Conservation (phyloP, 2,329 filamentous ascomycete species). For the Colletotrichum sp. region DNA sequence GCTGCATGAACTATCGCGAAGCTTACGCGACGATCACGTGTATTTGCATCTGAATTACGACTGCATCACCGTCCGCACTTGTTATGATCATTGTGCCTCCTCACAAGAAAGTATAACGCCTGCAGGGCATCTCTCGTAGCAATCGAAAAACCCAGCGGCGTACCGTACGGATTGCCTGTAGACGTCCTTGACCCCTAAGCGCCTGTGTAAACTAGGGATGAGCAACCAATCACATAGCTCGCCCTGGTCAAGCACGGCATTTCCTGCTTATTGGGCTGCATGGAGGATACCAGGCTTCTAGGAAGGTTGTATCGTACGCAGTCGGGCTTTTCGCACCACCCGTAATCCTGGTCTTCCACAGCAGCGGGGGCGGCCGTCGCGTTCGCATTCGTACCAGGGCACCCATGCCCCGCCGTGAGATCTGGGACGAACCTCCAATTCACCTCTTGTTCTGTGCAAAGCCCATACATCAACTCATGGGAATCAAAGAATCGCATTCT, state of each 20-base stretch:
- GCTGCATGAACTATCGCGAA: no score
- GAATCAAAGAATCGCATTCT: neutral
- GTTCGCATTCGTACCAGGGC: neutral
- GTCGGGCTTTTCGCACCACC: rapidly evolving
- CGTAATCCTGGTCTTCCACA: neutral
- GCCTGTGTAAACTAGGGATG: neutral
- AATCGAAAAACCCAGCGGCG: no score
- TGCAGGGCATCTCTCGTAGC: no score
- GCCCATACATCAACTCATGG: neutral
- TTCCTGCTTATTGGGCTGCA: neutral
- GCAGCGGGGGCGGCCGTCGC: neutral
- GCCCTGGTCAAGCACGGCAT: neutral
- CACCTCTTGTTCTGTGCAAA: rapidly evolving
- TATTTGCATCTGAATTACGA: no score
- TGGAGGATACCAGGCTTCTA: neutral
- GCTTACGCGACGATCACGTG: no score
- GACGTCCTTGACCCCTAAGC: neutral
- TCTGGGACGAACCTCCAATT: neutral
- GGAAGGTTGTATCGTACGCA: neutral
- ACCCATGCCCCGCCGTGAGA: neutral
- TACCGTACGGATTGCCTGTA: neutral
- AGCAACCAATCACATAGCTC: neutral
- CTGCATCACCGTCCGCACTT: no score
- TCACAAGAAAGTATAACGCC: no score
- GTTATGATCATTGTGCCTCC: no score